These are phyloP conservation scores for Ilyonectria destructans DNA, from an alignment of 2,329 filamentous ascomycete genomes.

Conservation along the genomic window DNA sequence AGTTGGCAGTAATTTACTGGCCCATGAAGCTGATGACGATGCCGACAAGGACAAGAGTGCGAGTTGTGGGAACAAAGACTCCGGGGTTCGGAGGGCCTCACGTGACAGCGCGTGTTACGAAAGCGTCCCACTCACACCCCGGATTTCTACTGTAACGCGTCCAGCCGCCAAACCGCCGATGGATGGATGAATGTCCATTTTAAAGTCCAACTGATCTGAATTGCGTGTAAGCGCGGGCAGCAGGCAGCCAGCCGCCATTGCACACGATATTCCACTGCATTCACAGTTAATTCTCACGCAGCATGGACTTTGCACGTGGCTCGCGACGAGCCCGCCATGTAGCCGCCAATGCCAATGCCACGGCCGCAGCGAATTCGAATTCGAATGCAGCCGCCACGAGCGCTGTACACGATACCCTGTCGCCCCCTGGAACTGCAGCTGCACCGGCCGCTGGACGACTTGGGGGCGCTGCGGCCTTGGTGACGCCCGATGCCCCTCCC, in stretches of 20 bases:
- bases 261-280: too few relatives aligned
- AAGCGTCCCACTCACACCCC: slow-evolving; percentile 10
- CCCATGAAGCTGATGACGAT: slow-evolving; percentile 18
- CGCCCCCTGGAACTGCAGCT: slow-evolving; percentile 31
- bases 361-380: slow-evolving; percentile 28
- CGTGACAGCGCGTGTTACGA: slow-evolving; percentile 26
- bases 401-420: slow-evolving; percentile 19
- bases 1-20: slow-evolving; percentile 26
- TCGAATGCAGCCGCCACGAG: slow-evolving; percentile 21
- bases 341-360: slow-evolving; percentile 42
- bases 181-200: not conserved
- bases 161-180: not conserved
- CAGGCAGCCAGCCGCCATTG: not conserved
- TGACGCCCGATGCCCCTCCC: slow-evolving; percentile 45
- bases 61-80: not conserved
- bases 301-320: slow-evolving; percentile 52
- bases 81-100: slow-evolving; percentile 4
- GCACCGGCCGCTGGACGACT: slow-evolving; percentile 38
- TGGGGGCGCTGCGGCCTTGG: slow-evolving; percentile 40
- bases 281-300: not conserved
- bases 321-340: slow-evolving; percentile 52
- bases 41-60: not conserved
- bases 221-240: slow-evolving; percentile 2
- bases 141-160: slow-evolving; percentile 18
- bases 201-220: not conserved